Percentiles rank a stretch among this genome's conserved stretches.
These are phyloP conservation scores for Pythium aquatile DNA, from an alignment of 352 stramenopile species.

Conservation along the genomic window DNA sequence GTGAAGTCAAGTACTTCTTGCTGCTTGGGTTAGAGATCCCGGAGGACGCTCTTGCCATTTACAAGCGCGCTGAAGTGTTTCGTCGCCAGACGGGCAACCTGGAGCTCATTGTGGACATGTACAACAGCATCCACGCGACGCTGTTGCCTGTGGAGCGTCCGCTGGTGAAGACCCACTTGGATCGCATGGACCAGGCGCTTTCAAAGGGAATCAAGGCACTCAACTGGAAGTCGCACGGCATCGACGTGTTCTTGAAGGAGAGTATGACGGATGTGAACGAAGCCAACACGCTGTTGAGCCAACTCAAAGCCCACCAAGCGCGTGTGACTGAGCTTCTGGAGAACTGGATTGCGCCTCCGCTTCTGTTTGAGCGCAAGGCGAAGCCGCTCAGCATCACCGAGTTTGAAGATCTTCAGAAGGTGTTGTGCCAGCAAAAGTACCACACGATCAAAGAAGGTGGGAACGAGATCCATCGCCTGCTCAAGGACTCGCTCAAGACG, in stretches of 20 bases:
- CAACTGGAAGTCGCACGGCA: conserved; percentile 93
- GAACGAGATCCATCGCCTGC: conserved; percentile 82
- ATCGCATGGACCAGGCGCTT: conserved; percentile 89
- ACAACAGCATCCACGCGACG: conserved; percentile 89
- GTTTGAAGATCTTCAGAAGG: conserved; percentile 85
- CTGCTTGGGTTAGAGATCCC: conserved; percentile 89
- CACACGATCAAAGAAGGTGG: conserved; percentile 86
- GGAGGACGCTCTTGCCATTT: conserved; percentile 89
- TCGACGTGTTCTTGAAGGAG: conserved; percentile 91
- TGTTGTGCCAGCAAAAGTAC: conserved; percentile 77
- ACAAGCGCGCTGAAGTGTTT: conserved; percentile 91
- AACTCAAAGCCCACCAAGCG: conserved; percentile 87
- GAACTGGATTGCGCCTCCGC: conserved; percentile 61
- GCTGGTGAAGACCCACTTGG: conserved; percentile 85
- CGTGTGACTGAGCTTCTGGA: conserved; percentile 77
- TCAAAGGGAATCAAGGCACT: conserved; percentile 87
- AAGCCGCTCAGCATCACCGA: conserved; percentile 82
- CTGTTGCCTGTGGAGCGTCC: conserved; percentile 89
- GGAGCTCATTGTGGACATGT: conserved; percentile 92
- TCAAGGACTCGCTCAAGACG: conserved; percentile 90
- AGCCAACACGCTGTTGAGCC: conserved; percentile 77
- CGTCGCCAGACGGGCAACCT: conserved; percentile 89
- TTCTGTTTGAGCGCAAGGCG: conserved; percentile 86
- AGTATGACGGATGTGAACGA: conserved; percentile 89
- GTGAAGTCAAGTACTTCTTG: conserved; percentile 94